Evolutionary conservation across 139 green algal genomes (phyloP).

Genomic region (Edaphochlamys debaryana): DNA sequence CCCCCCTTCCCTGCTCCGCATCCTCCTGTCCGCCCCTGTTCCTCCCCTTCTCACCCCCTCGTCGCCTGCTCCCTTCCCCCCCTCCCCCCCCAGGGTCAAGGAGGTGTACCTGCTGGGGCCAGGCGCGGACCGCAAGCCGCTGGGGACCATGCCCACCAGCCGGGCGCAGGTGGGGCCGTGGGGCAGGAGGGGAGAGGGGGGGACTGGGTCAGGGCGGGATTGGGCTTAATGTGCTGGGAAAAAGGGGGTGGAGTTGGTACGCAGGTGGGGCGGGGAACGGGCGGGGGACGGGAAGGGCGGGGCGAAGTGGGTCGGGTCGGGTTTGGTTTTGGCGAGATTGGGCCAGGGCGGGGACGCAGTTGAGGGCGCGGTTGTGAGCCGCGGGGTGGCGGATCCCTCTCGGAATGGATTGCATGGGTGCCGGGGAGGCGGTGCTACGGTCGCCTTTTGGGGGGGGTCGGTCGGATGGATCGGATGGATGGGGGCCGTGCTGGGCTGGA

Average conservation of each 20-base stretch:
- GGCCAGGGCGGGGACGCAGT: background rate
- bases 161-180: slow-evolving; percentile 10
- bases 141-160: slow-evolving; percentile 36
- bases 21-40: background rate
- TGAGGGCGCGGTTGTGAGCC: background rate
- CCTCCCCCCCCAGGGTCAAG: background rate
- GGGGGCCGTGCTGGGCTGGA: no score
- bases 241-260: background rate
- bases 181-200: background rate
- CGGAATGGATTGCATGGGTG: no score
- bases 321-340: no score
- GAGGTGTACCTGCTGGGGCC: slow-evolving; percentile 32
- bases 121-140: slow-evolving; percentile 4
- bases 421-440: no score
- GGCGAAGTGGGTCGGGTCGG: no score
- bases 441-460: no score
- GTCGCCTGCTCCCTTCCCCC: background rate
- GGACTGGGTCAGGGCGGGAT: background rate
- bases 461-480: no score
- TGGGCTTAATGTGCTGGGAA: background rate
- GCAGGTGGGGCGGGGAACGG: background rate
- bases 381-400: no score
- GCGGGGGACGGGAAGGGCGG: background rate
- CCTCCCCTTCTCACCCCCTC: background rate
- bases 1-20: background rate